phyloP scores from a whole-genome alignment of 345 rosid genomes.

The Eucalyptus pauciflora region DNA sequence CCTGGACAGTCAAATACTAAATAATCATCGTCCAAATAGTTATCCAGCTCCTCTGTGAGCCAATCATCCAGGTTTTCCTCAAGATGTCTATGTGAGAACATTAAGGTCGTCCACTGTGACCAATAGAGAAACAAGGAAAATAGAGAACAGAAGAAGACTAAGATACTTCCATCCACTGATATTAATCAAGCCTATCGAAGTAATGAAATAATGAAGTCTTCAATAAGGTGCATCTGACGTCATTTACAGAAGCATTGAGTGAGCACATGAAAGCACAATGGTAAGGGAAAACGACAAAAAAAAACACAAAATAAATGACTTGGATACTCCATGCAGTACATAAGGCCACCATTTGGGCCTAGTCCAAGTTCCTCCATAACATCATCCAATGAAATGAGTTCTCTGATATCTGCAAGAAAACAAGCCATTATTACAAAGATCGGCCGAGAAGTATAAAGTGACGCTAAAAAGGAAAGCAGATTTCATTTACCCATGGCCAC shows the following conservation, averaged over 20 bases:
- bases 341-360: conserved; percentile 88
- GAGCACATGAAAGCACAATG: not conserved
- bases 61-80: conserved; percentile 78
- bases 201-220: not conserved
- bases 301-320: not conserved
- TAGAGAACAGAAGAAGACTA: not conserved
- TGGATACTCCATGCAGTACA: conserved; percentile 99
- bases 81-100: conserved; percentile 40
- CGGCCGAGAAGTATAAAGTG: not conserved
- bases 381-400: conserved; percentile 77
- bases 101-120: conserved; percentile 25
- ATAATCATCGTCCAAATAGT: conserved; percentile 81
- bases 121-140: not conserved
- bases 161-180: not conserved
- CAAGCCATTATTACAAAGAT: not conserved
- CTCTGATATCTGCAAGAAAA: conserved; percentile 65
- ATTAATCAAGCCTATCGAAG: not conserved
- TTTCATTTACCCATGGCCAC: conserved; percentile 64
- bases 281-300: not conserved
- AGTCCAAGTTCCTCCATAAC: conserved; percentile 87
- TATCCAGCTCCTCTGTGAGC: conserved; percentile 81
- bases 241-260: not conserved
- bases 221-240: not conserved
- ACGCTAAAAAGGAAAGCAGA: not conserved
- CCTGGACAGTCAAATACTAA: conserved; percentile 96